Base-by-base conservation (phyloP, 31 red algal genomes). In the Endocladia muricata region DNA sequence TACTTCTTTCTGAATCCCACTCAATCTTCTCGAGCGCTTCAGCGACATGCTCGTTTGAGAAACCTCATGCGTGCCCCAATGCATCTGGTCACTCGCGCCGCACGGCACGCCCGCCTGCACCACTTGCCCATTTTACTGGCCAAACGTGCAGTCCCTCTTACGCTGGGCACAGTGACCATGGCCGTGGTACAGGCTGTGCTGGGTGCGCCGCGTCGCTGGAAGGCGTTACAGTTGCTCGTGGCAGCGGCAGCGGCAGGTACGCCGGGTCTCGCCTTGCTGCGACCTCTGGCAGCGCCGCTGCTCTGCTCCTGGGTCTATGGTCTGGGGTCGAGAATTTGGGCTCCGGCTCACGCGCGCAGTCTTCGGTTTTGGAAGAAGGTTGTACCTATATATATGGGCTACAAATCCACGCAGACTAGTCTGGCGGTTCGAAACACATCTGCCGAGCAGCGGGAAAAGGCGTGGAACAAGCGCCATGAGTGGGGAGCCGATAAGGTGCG, bases 341-440 rank as follows among this genome's bases (percentile, higher is more conserved):
- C 71, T 1, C 82, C 82, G 56, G 86, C 86, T 1, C 86, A 81
- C 40, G 77, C 70, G 3, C 19, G 85, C 17, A 82, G 70, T 29
- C 43, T 92, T 61, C 37, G 81, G 33, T 96, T 96, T 60, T 96
- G 93, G 93, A 77, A 73, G 37, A 51, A 73, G 31, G 86, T 89
- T 34, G 41, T 93, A 19, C 84, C 85, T 35, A 68, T 93, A 29
- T 93, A 93, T 61, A 30, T 90, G 36, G 33, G 55, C 11, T 93
- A 88, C 57, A 90, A 89, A 58, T 61, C 60, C 47, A 93, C 89
- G 37, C 41, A 91, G 57, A 52, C 37, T 9, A 31, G 55, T 25
- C 73, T 74, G 1, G 29, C 41, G 21, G 7, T 92, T 2, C 39
- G 31, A 11, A 55, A 59, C 9, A 70, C 42, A 55, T 51, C 62